Base-by-base conservation (phyloP, 2,329 filamentous ascomycete species). In the Ceratocystis cubensis region DNA sequence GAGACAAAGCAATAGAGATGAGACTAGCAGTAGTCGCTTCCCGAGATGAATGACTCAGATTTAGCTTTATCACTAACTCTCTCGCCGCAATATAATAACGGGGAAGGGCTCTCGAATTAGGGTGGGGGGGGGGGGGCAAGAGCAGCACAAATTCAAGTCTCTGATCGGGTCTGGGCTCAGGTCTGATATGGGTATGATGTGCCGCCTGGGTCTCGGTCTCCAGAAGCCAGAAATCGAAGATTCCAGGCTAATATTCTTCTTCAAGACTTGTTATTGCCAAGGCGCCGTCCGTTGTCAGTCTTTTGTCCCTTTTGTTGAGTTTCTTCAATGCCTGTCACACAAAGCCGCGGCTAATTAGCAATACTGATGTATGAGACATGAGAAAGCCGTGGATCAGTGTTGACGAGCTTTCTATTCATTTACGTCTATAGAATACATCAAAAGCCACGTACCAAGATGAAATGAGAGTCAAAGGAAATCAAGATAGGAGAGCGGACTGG, bases 1-100 rank as follows among this genome's bases (percentile, higher is more conserved):
- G 33, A 45, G 33, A 25, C 33, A 25, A 4, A 48, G n/a, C 41
- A 25, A 64, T 37, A 45, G 20, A 20, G 30, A 61, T 13, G n/a
- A 45, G 59, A 45, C 33, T 15, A 37, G 28, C n/a, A 61, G 13
- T 61, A n/a, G 10, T 44, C 10, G 10, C 22, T 28, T 57, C 28
- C 53, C 53, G 53, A 57, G 28, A 57, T 57, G 53, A 57, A n/a
- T 57, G 53, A 57, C 53, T 57, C 53, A 57, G 25, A 57, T 57
- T 25, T 7, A 33, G 28, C 25, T 57, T 17, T 30, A 13, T 33
- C 22, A 33, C 3, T 33, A 41, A 41, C 10, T 41, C 37, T 41
- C 37, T 15, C 37, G 37, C 37, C 37, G 37, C 37, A 41, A 41
- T 41, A 41, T 15, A 41, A 41, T 15, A 15, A 41, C 37, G 37